Evolutionary conservation across 2,329 filamentous ascomycete genomes (phyloP).

Genomic region (Arthroderma sp.): DNA sequence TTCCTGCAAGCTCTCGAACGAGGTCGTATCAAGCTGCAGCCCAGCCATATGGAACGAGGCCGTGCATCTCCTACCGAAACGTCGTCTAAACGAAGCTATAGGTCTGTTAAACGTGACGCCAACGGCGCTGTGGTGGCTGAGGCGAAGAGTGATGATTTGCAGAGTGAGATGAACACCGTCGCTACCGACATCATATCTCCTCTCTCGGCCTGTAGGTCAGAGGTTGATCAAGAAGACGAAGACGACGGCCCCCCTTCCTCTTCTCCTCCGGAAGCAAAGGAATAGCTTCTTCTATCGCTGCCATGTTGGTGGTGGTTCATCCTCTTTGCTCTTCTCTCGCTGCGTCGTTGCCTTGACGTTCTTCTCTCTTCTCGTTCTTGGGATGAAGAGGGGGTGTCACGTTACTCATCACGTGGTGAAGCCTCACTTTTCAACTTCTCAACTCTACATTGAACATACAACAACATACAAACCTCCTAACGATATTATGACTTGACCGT

Average conservation of each 20-base stretch:
- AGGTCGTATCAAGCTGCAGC: constrained; percentile 26
- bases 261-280: neutral
- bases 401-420: neutral
- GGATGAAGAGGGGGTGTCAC: neutral
- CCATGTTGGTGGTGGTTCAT: neutral
- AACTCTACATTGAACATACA: too few species aligned
- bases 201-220: neutral
- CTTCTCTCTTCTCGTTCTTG: neutral
- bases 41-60: constrained; percentile 23
- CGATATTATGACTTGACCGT: constrained; percentile 1
- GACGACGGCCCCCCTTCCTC: neutral
- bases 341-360: neutral
- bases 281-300: neutral
- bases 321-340: neutral
- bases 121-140: constrained; percentile 3
- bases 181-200: constrained; percentile 14
- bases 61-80: constrained; percentile 24
- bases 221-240: neutral
- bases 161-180: constrained; percentile 12
- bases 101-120: neutral
- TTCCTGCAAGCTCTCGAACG: constrained; percentile 27
- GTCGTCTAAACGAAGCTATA: constrained; percentile 19
- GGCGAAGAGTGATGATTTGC: constrained; percentile 4
- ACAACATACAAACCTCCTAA: neutral
- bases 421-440: neutral